Evolutionary conservation across 768 basidiomycete species (phyloP).

Genomic region (Pholiota microspora): DNA sequence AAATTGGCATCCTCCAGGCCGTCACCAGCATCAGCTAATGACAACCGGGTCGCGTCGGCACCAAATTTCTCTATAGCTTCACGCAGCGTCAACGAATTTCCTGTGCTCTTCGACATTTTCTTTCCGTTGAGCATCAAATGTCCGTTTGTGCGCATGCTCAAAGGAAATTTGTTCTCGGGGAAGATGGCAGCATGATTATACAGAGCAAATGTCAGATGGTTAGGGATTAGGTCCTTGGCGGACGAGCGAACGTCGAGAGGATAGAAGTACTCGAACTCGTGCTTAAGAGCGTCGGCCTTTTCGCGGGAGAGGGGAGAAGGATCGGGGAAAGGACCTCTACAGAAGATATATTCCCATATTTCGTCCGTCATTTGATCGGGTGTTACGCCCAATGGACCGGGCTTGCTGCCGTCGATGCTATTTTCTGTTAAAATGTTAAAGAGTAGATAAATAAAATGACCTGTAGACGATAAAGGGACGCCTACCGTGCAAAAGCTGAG

Average conservation of each 20-base stretch:
- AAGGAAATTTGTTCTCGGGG: constrained; percentile 86
- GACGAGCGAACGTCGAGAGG: constrained; percentile 98
- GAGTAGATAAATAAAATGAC: background rate
- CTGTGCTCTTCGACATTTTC: constrained; percentile 98
- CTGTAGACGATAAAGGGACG: background rate
- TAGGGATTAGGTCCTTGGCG: constrained; percentile 94
- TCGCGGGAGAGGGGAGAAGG: constrained; percentile 64
- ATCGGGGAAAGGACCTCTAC: constrained; percentile 72
- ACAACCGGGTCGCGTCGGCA: constrained; percentile 90
- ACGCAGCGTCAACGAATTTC: constrained; percentile 89
- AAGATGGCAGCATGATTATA: constrained; percentile 97
- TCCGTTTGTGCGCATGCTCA: constrained; percentile 92
- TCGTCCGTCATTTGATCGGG: constrained; percentile 96
- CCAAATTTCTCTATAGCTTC: constrained; percentile 94
- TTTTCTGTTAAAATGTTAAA: constrained; percentile 39
- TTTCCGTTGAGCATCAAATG: constrained; percentile 96
- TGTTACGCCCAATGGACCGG: constrained; percentile 82
- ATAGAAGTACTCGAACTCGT: constrained; percentile 96
- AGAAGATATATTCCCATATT: constrained; percentile 94
- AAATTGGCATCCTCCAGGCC: constrained; percentile 99
- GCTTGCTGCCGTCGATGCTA: constrained; percentile 73
- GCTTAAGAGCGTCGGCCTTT: constrained; percentile 81
- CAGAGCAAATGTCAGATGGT: constrained; percentile 90
- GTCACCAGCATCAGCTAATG: constrained; percentile 95
- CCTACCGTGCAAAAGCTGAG: constrained; percentile 89